A percentile compares a stretch with the other conserved stretches of the same genome.
These are phyloP conservation scores for Miamiensis avidus DNA, from an alignment of 169 alveolate genomes.

Conservation along the genomic window DNA sequence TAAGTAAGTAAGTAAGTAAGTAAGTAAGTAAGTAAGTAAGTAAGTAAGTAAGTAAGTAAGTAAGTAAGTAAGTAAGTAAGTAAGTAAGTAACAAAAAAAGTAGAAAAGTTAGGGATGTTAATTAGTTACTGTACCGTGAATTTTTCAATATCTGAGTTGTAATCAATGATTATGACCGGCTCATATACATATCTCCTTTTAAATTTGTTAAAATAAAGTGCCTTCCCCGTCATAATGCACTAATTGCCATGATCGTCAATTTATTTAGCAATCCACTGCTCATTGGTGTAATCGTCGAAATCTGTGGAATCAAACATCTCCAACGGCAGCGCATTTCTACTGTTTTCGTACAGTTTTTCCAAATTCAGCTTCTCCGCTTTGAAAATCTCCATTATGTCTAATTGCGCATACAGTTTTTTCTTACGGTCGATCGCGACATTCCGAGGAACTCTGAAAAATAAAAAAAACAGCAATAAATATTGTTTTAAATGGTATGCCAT, in stretches of 20 bases:
- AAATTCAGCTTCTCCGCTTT: too few species aligned
- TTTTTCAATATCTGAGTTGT: not conserved
- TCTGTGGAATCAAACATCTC: not conserved
- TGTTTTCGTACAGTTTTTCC: not conserved
- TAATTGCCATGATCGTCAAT: not conserved
- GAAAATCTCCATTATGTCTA: not conserved
- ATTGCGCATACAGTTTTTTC: not conserved
- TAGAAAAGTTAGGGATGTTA: not conserved
- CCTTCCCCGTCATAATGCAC: not conserved
- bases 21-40: too few species aligned
- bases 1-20: too few species aligned
- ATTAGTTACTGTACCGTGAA: not conserved
- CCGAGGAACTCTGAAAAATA: not conserved
- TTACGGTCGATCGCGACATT: not conserved
- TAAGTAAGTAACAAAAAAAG: not conserved
- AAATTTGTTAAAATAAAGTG: not conserved
- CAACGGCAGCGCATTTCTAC: not conserved
- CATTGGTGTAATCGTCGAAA: not conserved
- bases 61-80: too few species aligned
- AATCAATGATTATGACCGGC: not conserved
- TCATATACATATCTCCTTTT: not conserved
- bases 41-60: too few species aligned
- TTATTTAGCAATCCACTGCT: not conserved
- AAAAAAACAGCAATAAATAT: too few species aligned
- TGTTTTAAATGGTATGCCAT: too few species aligned